These are phyloP conservation scores for Triticum urartu DNA, from an alignment of 176 grass and related monocot genomes.

Conservation along the genomic window DNA sequence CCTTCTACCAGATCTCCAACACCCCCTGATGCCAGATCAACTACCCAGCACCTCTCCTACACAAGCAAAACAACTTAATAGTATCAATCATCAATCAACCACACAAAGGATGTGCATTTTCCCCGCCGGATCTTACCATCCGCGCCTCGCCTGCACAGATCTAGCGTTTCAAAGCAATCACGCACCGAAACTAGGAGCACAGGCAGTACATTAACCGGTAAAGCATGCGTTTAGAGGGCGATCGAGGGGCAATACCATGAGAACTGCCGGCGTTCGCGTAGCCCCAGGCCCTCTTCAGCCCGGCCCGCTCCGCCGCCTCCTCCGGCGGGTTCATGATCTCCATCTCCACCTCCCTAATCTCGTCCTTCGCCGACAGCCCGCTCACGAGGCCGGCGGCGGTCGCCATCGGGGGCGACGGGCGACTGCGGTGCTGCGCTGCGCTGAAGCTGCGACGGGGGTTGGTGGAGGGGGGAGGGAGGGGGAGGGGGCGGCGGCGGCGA, in stretches of 20 bases:
- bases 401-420: conserved; percentile 16
- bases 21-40: not conserved
- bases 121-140: not conserved
- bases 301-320: not conserved
- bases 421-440: not conserved
- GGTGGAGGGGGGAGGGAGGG: not conserved
- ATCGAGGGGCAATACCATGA: conserved; percentile 13
- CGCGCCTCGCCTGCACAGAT: not conserved
- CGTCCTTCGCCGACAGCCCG: conserved; percentile 12
- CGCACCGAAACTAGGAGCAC: not conserved
- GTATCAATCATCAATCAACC: not conserved
- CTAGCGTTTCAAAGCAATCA: not conserved
- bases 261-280: not conserved
- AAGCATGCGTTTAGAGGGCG: conserved; percentile 2
- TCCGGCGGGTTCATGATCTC: not conserved
- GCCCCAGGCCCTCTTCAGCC: conserved; percentile 24
- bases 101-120: not conserved
- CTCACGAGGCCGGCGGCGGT: not conserved
- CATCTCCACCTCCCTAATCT: conserved; percentile 15
- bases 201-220: not conserved
- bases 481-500: not conserved
- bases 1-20: not conserved
- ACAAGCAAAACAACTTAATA: conserved; percentile 1
- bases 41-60: not conserved
- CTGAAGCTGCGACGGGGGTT: not conserved